phyloP scores from a whole-genome alignment of 2,329 filamentous ascomycete species.

The Canariomyces notabilis region DNA sequence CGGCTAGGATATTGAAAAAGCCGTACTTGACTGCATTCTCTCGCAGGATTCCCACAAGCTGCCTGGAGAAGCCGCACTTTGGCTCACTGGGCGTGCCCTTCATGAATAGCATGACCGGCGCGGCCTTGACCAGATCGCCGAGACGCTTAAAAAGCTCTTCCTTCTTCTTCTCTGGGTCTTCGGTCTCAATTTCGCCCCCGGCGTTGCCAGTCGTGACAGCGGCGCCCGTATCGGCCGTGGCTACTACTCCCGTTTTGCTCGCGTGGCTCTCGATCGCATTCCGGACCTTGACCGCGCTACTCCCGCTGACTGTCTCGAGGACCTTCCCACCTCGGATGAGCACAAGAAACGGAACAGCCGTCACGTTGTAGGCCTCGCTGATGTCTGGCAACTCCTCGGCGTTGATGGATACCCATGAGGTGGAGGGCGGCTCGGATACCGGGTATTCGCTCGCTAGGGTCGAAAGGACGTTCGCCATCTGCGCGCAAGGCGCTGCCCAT shows the following conservation, averaged over 20 bases:
- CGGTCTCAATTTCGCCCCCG: constrained; percentile 34
- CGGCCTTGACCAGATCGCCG: constrained; percentile 82
- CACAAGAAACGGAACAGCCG: constrained; percentile 87
- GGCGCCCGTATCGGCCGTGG: constrained; percentile 31
- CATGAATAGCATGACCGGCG: constrained; percentile 99
- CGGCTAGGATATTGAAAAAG: constrained; percentile 98
- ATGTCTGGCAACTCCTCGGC: constrained; percentile 92
- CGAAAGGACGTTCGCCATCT: constrained; percentile 83
- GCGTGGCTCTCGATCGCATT: constrained; percentile 80
- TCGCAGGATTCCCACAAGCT: constrained; percentile 78
- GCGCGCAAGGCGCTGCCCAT: constrained; percentile 92
- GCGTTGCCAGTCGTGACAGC: constrained; percentile 37
- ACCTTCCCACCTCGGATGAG: constrained; percentile 70
- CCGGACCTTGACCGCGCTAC: constrained; percentile 80
- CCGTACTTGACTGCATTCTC: constrained; percentile 93
- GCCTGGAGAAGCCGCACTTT: constrained; percentile 92
- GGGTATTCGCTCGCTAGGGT: constrained; percentile 85
- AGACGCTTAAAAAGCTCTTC: constrained; percentile 82
- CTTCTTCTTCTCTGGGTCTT: constrained; percentile 58
- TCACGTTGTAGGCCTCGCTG: constrained; percentile 88
- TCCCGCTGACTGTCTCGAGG: constrained; percentile 82
- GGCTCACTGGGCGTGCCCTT: constrained; percentile 96
- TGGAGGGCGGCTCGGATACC: constrained; percentile 56
- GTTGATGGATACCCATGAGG: constrained; percentile 85
- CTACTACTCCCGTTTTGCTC: constrained; percentile 35